Evolutionary conservation across 202 grass and related monocot species (phyloP), one percentile per base, ranked within the genome.

Genomic region (Panicum hallii): DNA sequence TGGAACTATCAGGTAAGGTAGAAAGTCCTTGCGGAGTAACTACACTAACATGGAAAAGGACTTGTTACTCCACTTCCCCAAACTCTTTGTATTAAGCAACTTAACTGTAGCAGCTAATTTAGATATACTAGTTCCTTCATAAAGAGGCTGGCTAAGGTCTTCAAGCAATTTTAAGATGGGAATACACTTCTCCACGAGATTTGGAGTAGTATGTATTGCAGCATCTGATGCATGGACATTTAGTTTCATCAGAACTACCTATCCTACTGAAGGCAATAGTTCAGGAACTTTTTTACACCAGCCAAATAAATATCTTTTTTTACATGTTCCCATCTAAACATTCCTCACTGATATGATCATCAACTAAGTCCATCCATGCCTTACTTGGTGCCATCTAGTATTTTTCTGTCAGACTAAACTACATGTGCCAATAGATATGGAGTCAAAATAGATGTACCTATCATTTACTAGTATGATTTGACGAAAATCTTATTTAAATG

Each of bases 161-260:
- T 38, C 30, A 7, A 65, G 62, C 5, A 65, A 36, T 23, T 70
- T 28, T 45, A 8, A 81, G 64, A 17, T 81, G 34, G 14, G n/a
- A 69, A 70, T 23, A 56, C 30, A 32, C 30, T 32, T 32, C 30
- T 32, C 30, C 30, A 32, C 30, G 30, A 32, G 30, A 32, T 32
- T 4, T 40, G 52, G 47, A n/a, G n/a, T n/a, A 42, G 47, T 67
- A 80, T 54, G 78, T 67, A 67, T 80, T 70, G 63, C 79, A 70
- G 8, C 65, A 81, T 17, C 13, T 28, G 30, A 32, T 32, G 30
- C 30, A 32, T 2, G 30, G 30, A 32, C 30, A 32, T 32, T 32
- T 32, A 32, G 5, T 45, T 36, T 20, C 79, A 70, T 41, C 41
- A 42, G 41, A 42, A 42, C 41, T 6, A 42, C 41, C 41, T 42